A percentile compares a stretch with the other conserved stretches of the same genome.
These are phyloP conservation scores for Oryza meyeriana DNA, from an alignment of 176 grass and related monocot genomes.

Conservation along the genomic window DNA sequence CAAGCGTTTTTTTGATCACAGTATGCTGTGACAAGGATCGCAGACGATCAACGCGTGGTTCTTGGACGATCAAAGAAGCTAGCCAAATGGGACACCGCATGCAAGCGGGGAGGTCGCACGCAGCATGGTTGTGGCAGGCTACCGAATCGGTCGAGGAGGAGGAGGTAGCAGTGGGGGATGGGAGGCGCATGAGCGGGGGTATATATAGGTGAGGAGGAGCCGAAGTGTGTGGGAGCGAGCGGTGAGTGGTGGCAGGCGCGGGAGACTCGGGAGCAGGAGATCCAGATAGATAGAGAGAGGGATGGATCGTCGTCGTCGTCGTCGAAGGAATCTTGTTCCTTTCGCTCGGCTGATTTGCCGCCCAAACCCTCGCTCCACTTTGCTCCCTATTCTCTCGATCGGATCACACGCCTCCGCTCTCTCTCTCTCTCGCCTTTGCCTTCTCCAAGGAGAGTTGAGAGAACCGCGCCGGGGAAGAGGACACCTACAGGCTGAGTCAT, in stretches of 20 bases:
- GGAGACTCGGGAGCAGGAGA: slow-evolving; percentile 39
- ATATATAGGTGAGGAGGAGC: slow-evolving; percentile 28
- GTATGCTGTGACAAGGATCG: background rate
- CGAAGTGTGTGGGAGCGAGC: slow-evolving; percentile 26
- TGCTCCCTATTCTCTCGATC: slow-evolving; percentile 28
- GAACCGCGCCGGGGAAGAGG: background rate
- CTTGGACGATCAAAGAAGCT: no score
- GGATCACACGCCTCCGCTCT: background rate
- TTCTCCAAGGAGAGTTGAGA: slow-evolving; percentile 31
- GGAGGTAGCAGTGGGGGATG: no score
- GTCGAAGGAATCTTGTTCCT: slow-evolving; percentile 28
- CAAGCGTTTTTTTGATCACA: background rate
- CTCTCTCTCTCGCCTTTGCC: slow-evolving; percentile 7
- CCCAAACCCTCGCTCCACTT: slow-evolving; percentile 44
- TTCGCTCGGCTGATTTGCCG: slow-evolving; percentile 32
- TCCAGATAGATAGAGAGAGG: slow-evolving; percentile 24
- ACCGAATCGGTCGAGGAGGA: background rate
- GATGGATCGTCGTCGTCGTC: slow-evolving; percentile 23
- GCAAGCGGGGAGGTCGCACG: no score
- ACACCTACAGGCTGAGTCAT: no score
- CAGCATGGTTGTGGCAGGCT: background rate
- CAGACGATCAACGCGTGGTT: background rate
- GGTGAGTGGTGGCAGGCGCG: slow-evolving; percentile 23
- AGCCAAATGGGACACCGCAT: no score
- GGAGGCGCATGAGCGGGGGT: background rate